Percentiles rank a stretch among this genome's conserved stretches.
Conservation (phyloP, 352 stramenopile genomes). For the Phytopythium delawarense region DNA sequence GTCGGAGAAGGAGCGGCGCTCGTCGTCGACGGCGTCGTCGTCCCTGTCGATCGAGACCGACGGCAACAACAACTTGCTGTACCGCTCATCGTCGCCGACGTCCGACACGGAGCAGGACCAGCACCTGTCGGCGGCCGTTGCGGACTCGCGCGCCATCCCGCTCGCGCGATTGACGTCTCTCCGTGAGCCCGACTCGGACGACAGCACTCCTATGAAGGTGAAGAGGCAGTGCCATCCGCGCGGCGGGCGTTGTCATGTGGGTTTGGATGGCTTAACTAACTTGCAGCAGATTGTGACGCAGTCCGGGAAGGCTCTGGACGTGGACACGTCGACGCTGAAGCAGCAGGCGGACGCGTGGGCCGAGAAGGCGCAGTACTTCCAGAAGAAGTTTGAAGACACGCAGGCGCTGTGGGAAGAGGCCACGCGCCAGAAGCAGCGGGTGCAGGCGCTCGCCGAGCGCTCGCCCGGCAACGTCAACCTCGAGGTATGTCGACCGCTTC, state of each 20-base stretch:
- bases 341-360: conserved; percentile 41
- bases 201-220: not conserved
- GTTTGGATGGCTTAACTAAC: not conserved
- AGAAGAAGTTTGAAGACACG: conserved; percentile 56
- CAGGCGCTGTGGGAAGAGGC: conserved; percentile 40
- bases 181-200: not conserved
- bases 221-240: not conserved
- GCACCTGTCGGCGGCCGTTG: conserved; percentile 36
- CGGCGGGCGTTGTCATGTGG: not conserved
- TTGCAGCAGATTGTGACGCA: not conserved
- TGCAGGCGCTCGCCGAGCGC: conserved; percentile 41
- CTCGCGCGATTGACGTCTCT: conserved; percentile 20
- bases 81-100: conserved; percentile 13
- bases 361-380: conserved; percentile 31
- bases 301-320: conserved; percentile 1
- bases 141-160: conserved; percentile 41
- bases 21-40: conserved; percentile 28
- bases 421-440: conserved; percentile 50
- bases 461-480: conserved; percentile 50
- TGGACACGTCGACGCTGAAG: conserved; percentile 40
- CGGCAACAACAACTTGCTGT: conserved; percentile 24
- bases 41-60: conserved; percentile 29
- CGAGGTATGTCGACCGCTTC: conserved; percentile 33
- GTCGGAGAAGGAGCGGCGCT: conserved; percentile 32
- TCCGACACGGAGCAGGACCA: conserved; percentile 26